Conservation (phyloP, 129 eudicot genomes). For the Pseudognaphalium luteoalbum region DNA sequence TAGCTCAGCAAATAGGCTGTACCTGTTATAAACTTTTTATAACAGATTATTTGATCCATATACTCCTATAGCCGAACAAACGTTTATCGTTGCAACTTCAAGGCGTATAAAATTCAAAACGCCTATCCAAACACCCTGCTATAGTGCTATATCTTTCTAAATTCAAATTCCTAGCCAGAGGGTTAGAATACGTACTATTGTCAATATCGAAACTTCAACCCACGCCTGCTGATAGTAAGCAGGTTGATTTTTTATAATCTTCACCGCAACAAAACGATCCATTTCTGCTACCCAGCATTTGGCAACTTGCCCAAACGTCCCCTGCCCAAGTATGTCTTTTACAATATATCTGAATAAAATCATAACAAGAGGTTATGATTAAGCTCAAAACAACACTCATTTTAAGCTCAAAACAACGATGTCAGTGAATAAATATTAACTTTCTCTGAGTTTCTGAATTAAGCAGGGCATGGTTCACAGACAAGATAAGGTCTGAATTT, state of each 20-base stretch:
- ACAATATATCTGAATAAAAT: conserved; percentile 71
- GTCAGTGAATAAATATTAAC: conserved; percentile 34
- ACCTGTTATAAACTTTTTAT: not conserved
- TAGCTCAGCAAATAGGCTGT: not conserved
- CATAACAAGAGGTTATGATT: not conserved
- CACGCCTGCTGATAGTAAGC: conserved; percentile 94
- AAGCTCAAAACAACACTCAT: not conserved
- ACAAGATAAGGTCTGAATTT: conserved; percentile 87
- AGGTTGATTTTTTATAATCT: conserved; percentile 88
- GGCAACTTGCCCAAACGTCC: conserved; percentile 99
- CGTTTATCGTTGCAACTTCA: too few relatives aligned
- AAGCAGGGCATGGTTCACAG: conserved; percentile 58
- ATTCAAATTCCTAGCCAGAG: conserved; percentile 19
- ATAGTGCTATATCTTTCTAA: not conserved
- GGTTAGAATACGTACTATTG: conserved; percentile 47
- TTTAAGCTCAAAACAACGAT: not conserved
- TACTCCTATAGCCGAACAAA: not conserved
- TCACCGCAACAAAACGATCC: conserved; percentile 86
- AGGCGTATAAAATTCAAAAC: not conserved
- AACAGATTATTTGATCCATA: not conserved
- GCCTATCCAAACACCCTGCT: not conserved
- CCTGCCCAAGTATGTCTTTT: conserved; percentile 97
- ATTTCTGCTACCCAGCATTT: conserved; percentile 95
- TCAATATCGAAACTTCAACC: conserved; percentile 94
- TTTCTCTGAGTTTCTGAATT: conserved; percentile 66